Percentiles rank a stretch among this genome's conserved stretches.
Conservation (phyloP, 352 stramenopile genomes). For the Bremia lactucae region DNA sequence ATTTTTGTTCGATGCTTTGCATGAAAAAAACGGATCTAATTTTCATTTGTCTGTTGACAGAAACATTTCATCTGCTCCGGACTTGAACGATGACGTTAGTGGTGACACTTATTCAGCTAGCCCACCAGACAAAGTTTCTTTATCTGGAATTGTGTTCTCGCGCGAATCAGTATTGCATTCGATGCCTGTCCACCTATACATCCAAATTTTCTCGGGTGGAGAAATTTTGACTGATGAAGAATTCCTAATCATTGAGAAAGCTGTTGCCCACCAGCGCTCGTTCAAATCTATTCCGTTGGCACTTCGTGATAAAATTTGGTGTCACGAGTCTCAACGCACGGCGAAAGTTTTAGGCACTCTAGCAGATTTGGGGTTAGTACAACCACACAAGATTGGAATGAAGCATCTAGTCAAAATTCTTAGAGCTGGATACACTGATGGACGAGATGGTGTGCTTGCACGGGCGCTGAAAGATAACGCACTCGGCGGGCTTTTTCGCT, state of each 20-base stretch:
- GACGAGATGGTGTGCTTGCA: slow-evolving; percentile 47
- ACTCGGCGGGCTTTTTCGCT: slow-evolving; percentile 53
- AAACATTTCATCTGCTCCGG: slow-evolving; percentile 29
- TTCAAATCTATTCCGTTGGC: slow-evolving; percentile 36
- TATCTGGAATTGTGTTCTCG: slow-evolving; percentile 56
- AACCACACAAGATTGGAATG: slow-evolving; percentile 79
- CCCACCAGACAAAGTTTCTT: background rate
- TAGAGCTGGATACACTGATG: slow-evolving; percentile 53
- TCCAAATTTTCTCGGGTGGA: slow-evolving; percentile 66
- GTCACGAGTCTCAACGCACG: slow-evolving; percentile 56
- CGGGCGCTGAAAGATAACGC: slow-evolving; percentile 67
- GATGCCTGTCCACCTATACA: slow-evolving; percentile 75
- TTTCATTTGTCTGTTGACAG: slow-evolving; percentile 32
- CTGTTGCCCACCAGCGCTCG: slow-evolving; percentile 27
- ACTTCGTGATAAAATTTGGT: slow-evolving; percentile 56
- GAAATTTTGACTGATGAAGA: slow-evolving; percentile 42
- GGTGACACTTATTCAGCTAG: slow-evolving; percentile 3
- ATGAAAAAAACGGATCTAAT: slow-evolving; percentile 25
- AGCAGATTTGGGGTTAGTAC: slow-evolving; percentile 51
- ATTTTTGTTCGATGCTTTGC: slow-evolving; percentile 60
- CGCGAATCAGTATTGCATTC: slow-evolving; percentile 60
- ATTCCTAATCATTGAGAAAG: slow-evolving; percentile 42
- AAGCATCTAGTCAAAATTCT: slow-evolving; percentile 66
- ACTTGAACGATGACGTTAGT: slow-evolving; percentile 16
- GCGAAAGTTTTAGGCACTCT: slow-evolving; percentile 65